phyloP scores from a whole-genome alignment of 192 early-diverging fungal genomes.

The Phlyctochytrium bullatum region DNA sequence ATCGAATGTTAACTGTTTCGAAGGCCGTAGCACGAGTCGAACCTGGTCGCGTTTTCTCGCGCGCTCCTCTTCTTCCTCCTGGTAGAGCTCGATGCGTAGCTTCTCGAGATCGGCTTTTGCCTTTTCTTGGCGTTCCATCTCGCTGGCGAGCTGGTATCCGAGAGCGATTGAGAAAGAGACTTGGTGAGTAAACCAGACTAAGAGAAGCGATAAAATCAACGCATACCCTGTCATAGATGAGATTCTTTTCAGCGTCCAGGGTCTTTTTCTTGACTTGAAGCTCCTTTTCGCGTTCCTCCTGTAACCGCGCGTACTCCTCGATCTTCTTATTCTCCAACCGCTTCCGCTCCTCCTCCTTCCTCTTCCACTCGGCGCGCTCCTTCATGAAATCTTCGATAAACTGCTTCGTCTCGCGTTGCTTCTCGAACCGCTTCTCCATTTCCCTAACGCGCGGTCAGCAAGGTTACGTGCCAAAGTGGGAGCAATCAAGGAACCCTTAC shows the following conservation, averaged over 20 bases:
- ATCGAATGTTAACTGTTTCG: conserved; percentile 6
- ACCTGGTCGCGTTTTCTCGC: conserved; percentile 41
- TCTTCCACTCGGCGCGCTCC: conserved; percentile 47
- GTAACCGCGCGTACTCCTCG: conserved; percentile 46
- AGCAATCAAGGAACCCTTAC: conserved; percentile 24
- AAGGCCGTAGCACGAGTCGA: conserved; percentile 14
- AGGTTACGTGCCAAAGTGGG: background rate
- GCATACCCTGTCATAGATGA: conserved; percentile 52
- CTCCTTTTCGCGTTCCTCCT: conserved; percentile 41
- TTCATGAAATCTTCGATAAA: conserved; percentile 52
- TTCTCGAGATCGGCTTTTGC: conserved; percentile 53
- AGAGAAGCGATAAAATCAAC: background rate
- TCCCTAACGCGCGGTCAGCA: conserved; percentile 29
- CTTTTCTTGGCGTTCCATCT: conserved; percentile 46
- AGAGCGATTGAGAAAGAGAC: background rate
- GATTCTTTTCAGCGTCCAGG: conserved; percentile 39
- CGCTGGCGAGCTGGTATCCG: conserved; percentile 42
- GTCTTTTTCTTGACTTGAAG: conserved; percentile 34
- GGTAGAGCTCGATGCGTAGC: conserved; percentile 53
- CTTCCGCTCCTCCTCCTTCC: conserved; percentile 34
- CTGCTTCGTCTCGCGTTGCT: conserved; percentile 55
- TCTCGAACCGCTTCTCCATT: conserved; percentile 40
- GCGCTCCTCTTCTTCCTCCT: conserved; percentile 53
- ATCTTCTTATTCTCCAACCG: conserved; percentile 49
- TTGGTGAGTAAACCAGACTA: conserved; percentile 1